phyloP scores from a whole-genome alignment of 441 rosid genomes.

The Gossypium davidsonii region DNA sequence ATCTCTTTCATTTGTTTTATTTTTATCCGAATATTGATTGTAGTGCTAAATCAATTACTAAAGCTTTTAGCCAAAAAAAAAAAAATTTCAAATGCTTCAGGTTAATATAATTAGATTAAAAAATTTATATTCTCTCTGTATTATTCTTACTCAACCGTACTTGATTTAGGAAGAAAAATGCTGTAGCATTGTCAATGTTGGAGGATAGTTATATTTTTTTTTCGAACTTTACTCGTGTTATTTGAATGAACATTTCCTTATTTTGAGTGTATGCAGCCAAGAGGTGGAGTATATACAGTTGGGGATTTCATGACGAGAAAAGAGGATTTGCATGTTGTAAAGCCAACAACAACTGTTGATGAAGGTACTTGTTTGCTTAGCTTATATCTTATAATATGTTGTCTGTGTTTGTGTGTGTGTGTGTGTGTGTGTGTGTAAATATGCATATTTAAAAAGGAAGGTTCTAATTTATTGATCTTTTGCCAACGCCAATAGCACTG shows the following conservation, averaged over 20 bases:
- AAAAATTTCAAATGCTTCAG: background rate
- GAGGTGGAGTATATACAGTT: constrained; percentile 64
- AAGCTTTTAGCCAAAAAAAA: no score
- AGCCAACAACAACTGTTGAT: constrained; percentile 73
- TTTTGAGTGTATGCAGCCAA: constrained; percentile 42
- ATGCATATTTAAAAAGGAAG: background rate
- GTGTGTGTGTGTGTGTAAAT: no score
- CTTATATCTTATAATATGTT: background rate
- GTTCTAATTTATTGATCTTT: background rate
- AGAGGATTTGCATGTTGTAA: constrained; percentile 65
- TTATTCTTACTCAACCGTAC: background rate
- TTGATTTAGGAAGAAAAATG: background rate
- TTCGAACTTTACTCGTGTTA: background rate
- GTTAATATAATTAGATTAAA: background rate
- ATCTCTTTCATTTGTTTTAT: background rate
- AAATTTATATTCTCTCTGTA: background rate
- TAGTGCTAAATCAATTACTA: background rate
- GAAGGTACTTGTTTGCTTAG: constrained; percentile 43
- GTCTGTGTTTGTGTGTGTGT: background rate
- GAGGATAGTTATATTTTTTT: background rate
- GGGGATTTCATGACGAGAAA: constrained; percentile 84
- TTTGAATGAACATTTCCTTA: background rate
- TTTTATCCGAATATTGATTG: background rate
- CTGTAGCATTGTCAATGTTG: background rate
- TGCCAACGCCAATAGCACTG: constrained; percentile 41